Percentiles rank a stretch among this genome's conserved stretches.
Evolutionary conservation across 2,329 filamentous ascomycete genomes (phyloP).

Genomic region (Pseudopyricularia cyperi): DNA sequence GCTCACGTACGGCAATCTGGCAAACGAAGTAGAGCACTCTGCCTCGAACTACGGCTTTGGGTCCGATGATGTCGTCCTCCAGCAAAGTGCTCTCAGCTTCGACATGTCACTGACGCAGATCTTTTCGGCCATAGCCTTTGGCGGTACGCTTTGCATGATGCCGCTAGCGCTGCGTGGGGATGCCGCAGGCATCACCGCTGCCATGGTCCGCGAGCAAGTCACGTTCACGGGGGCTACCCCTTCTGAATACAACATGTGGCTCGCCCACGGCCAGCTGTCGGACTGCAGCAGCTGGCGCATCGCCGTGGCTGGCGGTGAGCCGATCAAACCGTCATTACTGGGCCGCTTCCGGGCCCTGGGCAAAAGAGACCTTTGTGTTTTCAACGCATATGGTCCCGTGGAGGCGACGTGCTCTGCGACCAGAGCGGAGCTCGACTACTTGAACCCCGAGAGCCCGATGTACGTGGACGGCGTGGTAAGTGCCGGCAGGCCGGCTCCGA

Average conservation of each 20-base stretch:
- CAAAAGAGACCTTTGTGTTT: conserved; percentile 4
- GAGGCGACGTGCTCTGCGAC: conserved; percentile 10
- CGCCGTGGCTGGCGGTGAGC: not conserved
- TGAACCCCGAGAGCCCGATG: not conserved
- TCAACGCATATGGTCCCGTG: conserved; percentile 18
- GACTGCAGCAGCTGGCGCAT: not conserved
- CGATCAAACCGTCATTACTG: not conserved
- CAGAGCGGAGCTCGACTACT: not conserved
- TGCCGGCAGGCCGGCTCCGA: conserved; percentile 7
- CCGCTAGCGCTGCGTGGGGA: conserved; percentile 17
- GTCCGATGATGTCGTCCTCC: conserved; percentile 14
- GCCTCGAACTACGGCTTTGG: conserved; percentile 7
- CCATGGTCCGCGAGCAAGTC: conserved; percentile 11
- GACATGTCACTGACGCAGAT: conserved; percentile 23
- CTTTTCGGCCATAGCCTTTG: conserved; percentile 20
- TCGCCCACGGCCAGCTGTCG: not conserved
- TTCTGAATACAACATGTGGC: not conserved
- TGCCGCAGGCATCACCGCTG: conserved; percentile 14
- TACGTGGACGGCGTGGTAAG: not conserved
- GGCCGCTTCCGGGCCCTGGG: not conserved
- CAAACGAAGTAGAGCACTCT: conserved; percentile 14
- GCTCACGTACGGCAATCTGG: conserved; percentile 15
- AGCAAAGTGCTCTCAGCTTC: conserved; percentile 16
- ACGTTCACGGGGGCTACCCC: conserved; percentile 15
- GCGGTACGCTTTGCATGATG: conserved; percentile 22